phyloP scores from a whole-genome alignment of 805 yeast species.

The Sugiyamaella lignohabitans region DNA sequence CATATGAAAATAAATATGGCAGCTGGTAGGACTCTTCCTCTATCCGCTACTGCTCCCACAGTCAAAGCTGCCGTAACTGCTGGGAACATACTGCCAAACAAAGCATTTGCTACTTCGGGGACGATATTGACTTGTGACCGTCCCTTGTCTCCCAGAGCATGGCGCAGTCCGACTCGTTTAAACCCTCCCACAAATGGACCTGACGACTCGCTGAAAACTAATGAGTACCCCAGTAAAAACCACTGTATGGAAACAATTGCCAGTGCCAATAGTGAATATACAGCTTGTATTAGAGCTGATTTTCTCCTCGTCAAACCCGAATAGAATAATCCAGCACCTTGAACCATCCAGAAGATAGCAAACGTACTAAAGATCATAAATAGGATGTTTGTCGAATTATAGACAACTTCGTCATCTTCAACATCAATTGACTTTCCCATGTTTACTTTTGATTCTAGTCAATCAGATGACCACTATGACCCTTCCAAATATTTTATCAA shows the following conservation, averaged over 20 bases:
- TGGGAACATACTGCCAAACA: constrained; percentile 63
- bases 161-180: neutral
- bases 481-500: no score
- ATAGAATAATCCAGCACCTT: constrained; percentile 49
- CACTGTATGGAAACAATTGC: constrained; percentile 59
- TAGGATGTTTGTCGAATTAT: constrained; percentile 12
- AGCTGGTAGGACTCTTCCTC: constrained; percentile 67
- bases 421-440: neutral
- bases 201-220: constrained; percentile 39
- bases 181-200: constrained; percentile 48
- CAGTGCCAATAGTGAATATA: constrained; percentile 59
- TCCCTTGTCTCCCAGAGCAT: neutral
- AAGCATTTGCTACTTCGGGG: constrained; percentile 45
- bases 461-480: no score
- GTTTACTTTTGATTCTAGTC: neutral
- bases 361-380: constrained; percentile 19
- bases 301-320: constrained; percentile 62
- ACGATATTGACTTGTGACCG: constrained; percentile 28
- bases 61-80: constrained; percentile 58
- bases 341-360: constrained; percentile 22
- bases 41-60: constrained; percentile 67
- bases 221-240: constrained; percentile 56
- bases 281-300: constrained; percentile 56
- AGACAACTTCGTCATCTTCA: constrained; percentile 4
- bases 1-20: constrained; percentile 59